Base-by-base conservation (phyloP, 352 stramenopile genomes). In the Phytophthora kernoviae region DNA sequence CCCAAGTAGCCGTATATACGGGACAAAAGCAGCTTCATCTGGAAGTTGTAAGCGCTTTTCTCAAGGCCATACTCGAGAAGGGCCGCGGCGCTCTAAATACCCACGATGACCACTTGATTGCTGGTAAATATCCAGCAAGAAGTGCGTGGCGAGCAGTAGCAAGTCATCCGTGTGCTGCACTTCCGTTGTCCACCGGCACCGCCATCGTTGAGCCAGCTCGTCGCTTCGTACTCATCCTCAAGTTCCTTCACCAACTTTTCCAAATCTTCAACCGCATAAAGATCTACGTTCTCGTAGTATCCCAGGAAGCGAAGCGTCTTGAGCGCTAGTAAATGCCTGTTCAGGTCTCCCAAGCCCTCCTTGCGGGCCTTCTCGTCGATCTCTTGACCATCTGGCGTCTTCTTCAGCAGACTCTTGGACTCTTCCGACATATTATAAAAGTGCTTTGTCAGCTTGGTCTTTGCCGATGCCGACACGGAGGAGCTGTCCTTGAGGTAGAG, bases 21-120 rank as follows among this genome's bases (percentile, higher is more conserved):
- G 21, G 74, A 87, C 27, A 96, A 68, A 10, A 94, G 61, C n/a
- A 96, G 70, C 69, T 94, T 94, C 84, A 96, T 94, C 70, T 96
- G 87, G 62, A 96, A 96, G 55, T 96, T 96, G 78, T 93, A 96
- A 24, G 80, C 73, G 49, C 87, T 96, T 44, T 87, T 83, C 27
- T 76, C 75, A n/a, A 96, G 50, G 0, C 81, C 87, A 37, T 84
- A 87, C 61, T 96, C 87, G 0, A 96, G 62, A 40, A 92, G 58
- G 27, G 68, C 68, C 26, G 81, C 83, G 0, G 12, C 82, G 73
- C 20, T 90, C 44, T 2, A 96, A 60, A 26, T 88, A 50, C 15
- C 76, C 59, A 5, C 70, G 69, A 12, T 67, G 65, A 1, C 59
- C 52, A 32, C 33, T 53, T 14, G 46, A 49, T 7, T 70, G 81